These are phyloP conservation scores for Boletus bicolor DNA, from an alignment of 768 basidiomycete species.

Conservation along the genomic window DNA sequence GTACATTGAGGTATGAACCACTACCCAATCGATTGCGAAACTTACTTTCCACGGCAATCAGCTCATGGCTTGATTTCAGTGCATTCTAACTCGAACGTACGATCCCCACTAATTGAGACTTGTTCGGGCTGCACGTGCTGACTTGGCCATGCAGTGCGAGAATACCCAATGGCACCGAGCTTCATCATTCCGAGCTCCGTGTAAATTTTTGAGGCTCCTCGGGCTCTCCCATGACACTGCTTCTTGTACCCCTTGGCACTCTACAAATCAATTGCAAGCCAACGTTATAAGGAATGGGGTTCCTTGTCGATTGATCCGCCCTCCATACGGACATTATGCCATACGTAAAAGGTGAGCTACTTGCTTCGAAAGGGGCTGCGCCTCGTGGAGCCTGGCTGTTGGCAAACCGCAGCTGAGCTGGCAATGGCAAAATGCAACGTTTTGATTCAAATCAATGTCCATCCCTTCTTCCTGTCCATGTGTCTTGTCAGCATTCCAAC, in stretches of 20 bases:
- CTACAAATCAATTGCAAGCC: neutral
- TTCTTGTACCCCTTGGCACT: slow-evolving; percentile 3
- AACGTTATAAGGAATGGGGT: neutral
- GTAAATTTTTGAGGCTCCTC: neutral
- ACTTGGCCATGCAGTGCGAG: neutral
- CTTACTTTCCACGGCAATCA: neutral
- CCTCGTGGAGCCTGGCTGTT: slow-evolving; percentile 21
- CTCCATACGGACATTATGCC: neutral
- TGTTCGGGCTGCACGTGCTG: neutral
- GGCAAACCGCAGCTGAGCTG: slow-evolving; percentile 9
- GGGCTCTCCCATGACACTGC: neutral
- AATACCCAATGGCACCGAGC: neutral
- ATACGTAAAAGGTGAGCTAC: slow-evolving; percentile 1
- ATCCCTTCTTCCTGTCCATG: neutral
- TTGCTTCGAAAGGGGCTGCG: neutral
- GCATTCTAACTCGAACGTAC: neutral
- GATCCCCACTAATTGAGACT: neutral
- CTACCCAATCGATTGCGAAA: neutral
- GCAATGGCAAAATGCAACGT: slow-evolving; percentile 6
- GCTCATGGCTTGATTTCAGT: neutral
- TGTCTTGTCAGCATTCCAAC: neutral
- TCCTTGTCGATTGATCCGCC: neutral
- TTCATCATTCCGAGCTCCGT: neutral
- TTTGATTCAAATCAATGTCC: neutral
- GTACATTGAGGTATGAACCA: slow-evolving; percentile 10